Base-by-base conservation (phyloP, 2,329 filamentous ascomycete species). In the Macrophomina tecta region DNA sequence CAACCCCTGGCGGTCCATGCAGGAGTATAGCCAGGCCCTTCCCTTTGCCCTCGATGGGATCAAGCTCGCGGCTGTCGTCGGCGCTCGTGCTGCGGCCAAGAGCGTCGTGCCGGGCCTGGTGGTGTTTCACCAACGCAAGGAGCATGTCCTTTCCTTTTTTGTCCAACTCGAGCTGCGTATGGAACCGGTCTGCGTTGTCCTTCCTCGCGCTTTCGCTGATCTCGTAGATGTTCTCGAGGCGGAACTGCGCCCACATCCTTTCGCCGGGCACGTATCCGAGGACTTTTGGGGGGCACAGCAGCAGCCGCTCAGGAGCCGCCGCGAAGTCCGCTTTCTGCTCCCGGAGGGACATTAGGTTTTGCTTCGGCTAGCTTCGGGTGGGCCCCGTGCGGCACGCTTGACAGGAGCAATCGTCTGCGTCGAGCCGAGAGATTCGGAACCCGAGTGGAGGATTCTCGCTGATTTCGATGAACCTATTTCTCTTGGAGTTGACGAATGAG, bases 31-130 rank as follows among this genome's bases (percentile, higher is more conserved):
- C 83, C 62, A 85, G 79, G 7, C 84, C 84, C 16, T 78, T 78
- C 14, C 84, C 84, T 70, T 86, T 86, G 34, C 83, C 84, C 36
- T 81, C 76, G 30, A 85, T 81, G 18, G 85, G 74, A 69, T 85
- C 82, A 70, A 45, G 42, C 42, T 45, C 42, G 42, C 5, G 42
- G 23, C 23, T 14, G 42, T 14, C 16, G 4, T 5, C 11, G 11
- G 5, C 4, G 11, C 16, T 9, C 3, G 16, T 2, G 5, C 16
- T 14, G 5, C 42, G 16, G 42, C 11, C 42, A n/a, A 45, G 42
- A 14, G 16, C 46, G 18, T 49, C 46, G 5, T 3, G 5, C n/a
- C 46, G 46, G 28, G 46, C 46, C n/a, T 49, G 46, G 46, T 49
- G 46, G 12, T 49, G 46, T 5, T 6, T 28, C 6, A 49, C 12